phyloP scores from a whole-genome alignment of 2,329 filamentous ascomycete genomes.

The Hymenoscyphus infarciens region DNA sequence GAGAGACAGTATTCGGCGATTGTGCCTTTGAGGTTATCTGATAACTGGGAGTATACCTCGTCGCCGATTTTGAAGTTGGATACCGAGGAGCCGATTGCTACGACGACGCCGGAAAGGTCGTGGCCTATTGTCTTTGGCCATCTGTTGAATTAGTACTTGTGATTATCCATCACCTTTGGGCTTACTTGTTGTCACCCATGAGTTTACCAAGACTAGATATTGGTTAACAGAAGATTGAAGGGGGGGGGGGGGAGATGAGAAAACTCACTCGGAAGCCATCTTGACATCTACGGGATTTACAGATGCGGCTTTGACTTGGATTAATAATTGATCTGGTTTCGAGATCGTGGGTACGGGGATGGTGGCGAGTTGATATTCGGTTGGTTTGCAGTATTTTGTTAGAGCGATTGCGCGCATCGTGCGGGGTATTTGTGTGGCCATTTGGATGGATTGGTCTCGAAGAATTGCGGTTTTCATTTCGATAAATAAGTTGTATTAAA shows the following conservation, averaged over 20 bases:
- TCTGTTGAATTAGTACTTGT: constrained; percentile 18
- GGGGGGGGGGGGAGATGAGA: neutral
- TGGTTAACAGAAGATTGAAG: neutral
- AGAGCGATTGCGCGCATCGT: constrained; percentile 31
- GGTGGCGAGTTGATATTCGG: constrained; percentile 38
- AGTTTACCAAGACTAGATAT: neutral
- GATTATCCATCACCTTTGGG: no score
- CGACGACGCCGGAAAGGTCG: constrained; percentile 41
- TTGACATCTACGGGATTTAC: constrained; percentile 45
- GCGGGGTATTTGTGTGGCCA: constrained; percentile 22
- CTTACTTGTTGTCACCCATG: no score
- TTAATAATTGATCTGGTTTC: constrained; percentile 43
- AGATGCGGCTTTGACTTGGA: constrained; percentile 43
- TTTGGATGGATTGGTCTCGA: neutral
- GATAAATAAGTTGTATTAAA: neutral
- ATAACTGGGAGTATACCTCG: constrained; percentile 38
- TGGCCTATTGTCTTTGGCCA: constrained; percentile 45
- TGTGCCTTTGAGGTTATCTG: constrained; percentile 34
- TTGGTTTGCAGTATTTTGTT: constrained; percentile 25
- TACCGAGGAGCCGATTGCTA: constrained; percentile 36
- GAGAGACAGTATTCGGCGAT: constrained; percentile 31
- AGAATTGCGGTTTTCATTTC: no score
- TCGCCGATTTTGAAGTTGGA: constrained; percentile 39
- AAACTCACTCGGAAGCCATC: constrained; percentile 35
- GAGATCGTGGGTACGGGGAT: constrained; percentile 45